These are phyloP conservation scores for Populus hybrid DNA, from an alignment of 441 rosid species.

Conservation along the genomic window DNA sequence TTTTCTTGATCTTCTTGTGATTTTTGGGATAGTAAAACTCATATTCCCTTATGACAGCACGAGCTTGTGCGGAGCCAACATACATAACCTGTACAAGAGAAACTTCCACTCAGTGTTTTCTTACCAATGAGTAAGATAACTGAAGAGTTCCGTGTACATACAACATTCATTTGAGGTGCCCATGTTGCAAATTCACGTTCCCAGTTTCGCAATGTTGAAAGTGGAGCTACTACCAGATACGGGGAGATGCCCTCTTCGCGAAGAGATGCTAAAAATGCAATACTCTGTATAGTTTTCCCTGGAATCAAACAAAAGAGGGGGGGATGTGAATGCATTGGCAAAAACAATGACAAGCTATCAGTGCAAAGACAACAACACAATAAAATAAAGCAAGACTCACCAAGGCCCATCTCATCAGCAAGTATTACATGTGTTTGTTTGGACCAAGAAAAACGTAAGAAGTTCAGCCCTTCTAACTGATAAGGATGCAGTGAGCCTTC, in stretches of 20 bases:
- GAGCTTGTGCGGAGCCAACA: slow-evolving; percentile 86
- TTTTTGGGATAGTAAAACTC: slow-evolving; percentile 85
- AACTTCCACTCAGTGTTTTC: slow-evolving; percentile 3
- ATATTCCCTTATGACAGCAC: slow-evolving; percentile 84
- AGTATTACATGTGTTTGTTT: slow-evolving; percentile 97
- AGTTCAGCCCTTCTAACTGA: slow-evolving; percentile 97
- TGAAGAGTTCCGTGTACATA: slow-evolving; percentile 36
- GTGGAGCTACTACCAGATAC: slow-evolving; percentile 97
- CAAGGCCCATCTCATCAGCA: slow-evolving; percentile 99
- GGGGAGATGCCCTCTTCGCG: slow-evolving; percentile 61
- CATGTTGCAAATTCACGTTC: slow-evolving; percentile 97
- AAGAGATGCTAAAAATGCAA: slow-evolving; percentile 96
- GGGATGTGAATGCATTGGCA: slow-evolving; percentile 4
- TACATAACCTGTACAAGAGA: slow-evolving; percentile 78
- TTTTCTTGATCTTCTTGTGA: slow-evolving; percentile 74
- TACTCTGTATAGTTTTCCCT: slow-evolving; percentile 99
- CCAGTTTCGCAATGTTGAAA: slow-evolving; percentile 97
- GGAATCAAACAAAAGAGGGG: slow-evolving; percentile 22
- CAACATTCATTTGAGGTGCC: slow-evolving; percentile 99
- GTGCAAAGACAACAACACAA: slow-evolving; percentile 3
- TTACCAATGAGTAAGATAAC: slow-evolving; percentile 12
- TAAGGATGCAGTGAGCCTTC: slow-evolving; percentile 96
- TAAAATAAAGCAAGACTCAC: slow-evolving; percentile 39
- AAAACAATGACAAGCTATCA: slow-evolving; percentile 14
- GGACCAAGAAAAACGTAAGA: slow-evolving; percentile 95